Conservation (phyloP, 1,284 basidiomycete genomes). For the Ustilago bromivora region DNA sequence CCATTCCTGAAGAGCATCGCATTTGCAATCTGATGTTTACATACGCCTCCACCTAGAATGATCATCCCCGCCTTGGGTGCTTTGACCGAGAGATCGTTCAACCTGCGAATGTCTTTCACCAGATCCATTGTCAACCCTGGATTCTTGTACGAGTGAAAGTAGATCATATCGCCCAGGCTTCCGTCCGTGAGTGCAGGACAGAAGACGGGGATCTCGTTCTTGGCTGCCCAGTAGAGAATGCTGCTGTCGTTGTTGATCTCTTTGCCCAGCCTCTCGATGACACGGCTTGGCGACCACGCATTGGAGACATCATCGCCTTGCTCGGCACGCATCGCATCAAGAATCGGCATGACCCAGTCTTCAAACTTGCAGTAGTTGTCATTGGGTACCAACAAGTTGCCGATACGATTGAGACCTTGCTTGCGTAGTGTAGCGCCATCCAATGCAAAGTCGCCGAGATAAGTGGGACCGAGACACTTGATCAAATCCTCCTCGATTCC, state of each 20-base stretch:
- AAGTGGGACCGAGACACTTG: conserved; percentile 96
- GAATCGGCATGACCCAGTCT: conserved; percentile 96
- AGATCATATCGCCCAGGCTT: conserved; percentile 98
- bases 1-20: conserved; percentile 99
- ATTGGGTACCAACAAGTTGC: conserved; percentile 97
- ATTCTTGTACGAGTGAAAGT: conserved; percentile 85
- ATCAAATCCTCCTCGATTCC: conserved; percentile 99
- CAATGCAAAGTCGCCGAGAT: conserved; percentile 86
- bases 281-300: conserved; percentile 90
- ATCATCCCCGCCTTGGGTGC: conserved; percentile 98
- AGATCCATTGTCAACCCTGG: conserved; percentile 92
- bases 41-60: conserved; percentile 95
- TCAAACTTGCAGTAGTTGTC: conserved; percentile 99
- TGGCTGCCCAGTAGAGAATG: conserved; percentile 97
- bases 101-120: conserved; percentile 88
- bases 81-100: conserved; percentile 90
- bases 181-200: conserved; percentile 98
- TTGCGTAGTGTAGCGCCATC: conserved; percentile 88
- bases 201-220: conserved; percentile 97
- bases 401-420: conserved; percentile 93
- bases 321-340: conserved; percentile 90
- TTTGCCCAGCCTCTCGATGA: conserved; percentile 90
- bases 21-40: conserved; percentile 99
- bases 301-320: conserved; percentile 77
- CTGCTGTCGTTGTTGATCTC: conserved; percentile 94